phyloP scores from a whole-genome alignment of 2,329 filamentous ascomycete species.

The Cladophialophora bantiana region DNA sequence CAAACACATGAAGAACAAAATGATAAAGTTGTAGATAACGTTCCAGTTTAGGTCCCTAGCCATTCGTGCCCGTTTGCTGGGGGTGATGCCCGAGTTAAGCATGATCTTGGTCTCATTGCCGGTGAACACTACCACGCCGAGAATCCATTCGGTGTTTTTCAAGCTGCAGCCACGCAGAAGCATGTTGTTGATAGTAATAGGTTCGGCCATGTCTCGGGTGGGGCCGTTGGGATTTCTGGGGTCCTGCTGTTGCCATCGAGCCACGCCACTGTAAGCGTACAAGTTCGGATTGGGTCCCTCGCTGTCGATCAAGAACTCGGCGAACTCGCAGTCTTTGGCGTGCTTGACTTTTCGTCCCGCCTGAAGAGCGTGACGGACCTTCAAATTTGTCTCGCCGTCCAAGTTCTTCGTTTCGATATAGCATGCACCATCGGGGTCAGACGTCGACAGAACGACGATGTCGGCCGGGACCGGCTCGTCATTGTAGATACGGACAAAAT shows the following conservation, averaged over 20 bases:
- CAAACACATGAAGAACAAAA: slow-evolving; percentile 89
- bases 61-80: slow-evolving; percentile 89
- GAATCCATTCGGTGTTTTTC: slow-evolving; percentile 93
- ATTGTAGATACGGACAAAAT: slow-evolving; percentile 96
- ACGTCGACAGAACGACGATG: slow-evolving; percentile 88
- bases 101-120: slow-evolving; percentile 98
- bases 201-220: slow-evolving; percentile 82
- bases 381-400: slow-evolving; percentile 97
- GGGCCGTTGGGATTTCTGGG: slow-evolving; percentile 67
- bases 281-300: slow-evolving; percentile 91
- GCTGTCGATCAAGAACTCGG: slow-evolving; percentile 87
- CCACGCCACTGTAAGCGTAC: slow-evolving; percentile 90
- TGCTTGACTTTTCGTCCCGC: slow-evolving; percentile 84
- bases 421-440: slow-evolving; percentile 90
- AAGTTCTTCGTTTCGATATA: slow-evolving; percentile 98
- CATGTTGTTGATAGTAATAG: slow-evolving; percentile 93
- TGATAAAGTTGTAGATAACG: slow-evolving; percentile 93
- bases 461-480: slow-evolving; percentile 95
- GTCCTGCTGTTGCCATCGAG: slow-evolving; percentile 82
- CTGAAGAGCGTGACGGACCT: slow-evolving; percentile 88
- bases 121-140: slow-evolving; percentile 92
- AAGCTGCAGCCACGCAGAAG: slow-evolving; percentile 91
- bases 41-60: slow-evolving; percentile 96
- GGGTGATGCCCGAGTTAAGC: slow-evolving; percentile 96
- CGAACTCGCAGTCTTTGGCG: slow-evolving; percentile 87